Evolutionary conservation across 2,329 filamentous ascomycete genomes (phyloP), one percentile per base, ranked within the genome.

Genomic region (Verticillium dahliae): DNA sequence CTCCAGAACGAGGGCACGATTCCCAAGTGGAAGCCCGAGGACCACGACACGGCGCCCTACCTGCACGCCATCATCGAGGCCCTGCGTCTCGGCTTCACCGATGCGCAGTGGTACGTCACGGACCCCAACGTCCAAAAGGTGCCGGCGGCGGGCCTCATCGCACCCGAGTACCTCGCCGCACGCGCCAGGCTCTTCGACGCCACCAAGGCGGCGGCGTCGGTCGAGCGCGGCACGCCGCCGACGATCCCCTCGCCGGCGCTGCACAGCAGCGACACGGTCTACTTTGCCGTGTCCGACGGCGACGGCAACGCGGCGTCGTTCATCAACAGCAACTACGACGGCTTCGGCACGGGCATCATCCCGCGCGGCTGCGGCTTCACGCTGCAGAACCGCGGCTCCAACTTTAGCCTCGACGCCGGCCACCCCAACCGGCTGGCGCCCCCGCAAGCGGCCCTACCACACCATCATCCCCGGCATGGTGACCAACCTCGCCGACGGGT

Each of bases 401-500:
- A 94, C 73, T 98, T 99, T 76, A 86, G 83, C 1, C 83, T 99
- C 0, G 77, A 84, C 31, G 73, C 81, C 0, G 78, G 78, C 1
- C 93, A 97, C 70, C 92, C 93, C 1, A 98, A 98, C 71, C 83
- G 81, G 22, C 80, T 96, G 14, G 90, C 85, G 7, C 91, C 92
- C 92, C 0, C 80, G 87, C 38, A 98, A 98, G 79, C 78, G 95
- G 56, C 95, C 95, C 0, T 99, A 98, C 76, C 95, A 98, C 75
- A 99, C 95, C 60, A 98, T 99, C 73, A 99, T 99, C 69, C 94
- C 95, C 0, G 94, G 90, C 0, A 83, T 98, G 74, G 86, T 94
- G 18, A 98, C 95, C 0, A 92, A 95, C 67, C 73, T 85, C 18
- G 77, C 78, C 4, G 92, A 96, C 68, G 85, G 85, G 33, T 88